Conservation (phyloP, 495 filamentous ascomycete species). For the Cercophora scortea region DNA sequence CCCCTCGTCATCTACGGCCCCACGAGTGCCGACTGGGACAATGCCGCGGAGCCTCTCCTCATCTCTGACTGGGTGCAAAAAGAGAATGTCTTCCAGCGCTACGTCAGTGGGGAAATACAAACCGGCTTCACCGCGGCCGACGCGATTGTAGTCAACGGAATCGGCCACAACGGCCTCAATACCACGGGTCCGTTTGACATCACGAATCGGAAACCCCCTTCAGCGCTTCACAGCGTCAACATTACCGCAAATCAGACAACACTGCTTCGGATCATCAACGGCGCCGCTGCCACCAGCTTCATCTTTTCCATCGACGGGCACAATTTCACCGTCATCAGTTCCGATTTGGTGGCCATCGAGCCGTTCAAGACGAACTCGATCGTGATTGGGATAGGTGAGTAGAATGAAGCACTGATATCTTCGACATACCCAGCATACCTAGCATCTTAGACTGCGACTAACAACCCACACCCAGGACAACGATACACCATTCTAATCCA, state of each 20-base stretch:
- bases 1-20: slow-evolving; percentile 23
- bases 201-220: slow-evolving; percentile 8
- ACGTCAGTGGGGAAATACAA: too few relatives aligned
- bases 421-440: too few relatives aligned
- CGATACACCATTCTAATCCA: slow-evolving; percentile 58
- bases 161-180: neutral
- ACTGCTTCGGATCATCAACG: slow-evolving; percentile 44
- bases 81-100: neutral
- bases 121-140: neutral
- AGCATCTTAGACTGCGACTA: too few relatives aligned
- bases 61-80: neutral
- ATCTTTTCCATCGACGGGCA: slow-evolving; percentile 37
- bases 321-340: slow-evolving; percentile 36
- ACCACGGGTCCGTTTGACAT: neutral
- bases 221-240: slow-evolving; percentile 1
- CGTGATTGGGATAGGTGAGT: slow-evolving; percentile 26
- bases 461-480: slow-evolving; percentile 33
- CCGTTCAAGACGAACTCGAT: slow-evolving; percentile 40
- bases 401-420: too few relatives aligned
- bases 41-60: neutral
- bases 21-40: neutral
- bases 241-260: slow-evolving; percentile 17
- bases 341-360: slow-evolving; percentile 39
- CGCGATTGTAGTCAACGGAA: neutral
- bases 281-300: slow-evolving; percentile 6